These are phyloP conservation scores for Termitomyces heimii DNA, from an alignment of 768 basidiomycete species.

Conservation along the genomic window DNA sequence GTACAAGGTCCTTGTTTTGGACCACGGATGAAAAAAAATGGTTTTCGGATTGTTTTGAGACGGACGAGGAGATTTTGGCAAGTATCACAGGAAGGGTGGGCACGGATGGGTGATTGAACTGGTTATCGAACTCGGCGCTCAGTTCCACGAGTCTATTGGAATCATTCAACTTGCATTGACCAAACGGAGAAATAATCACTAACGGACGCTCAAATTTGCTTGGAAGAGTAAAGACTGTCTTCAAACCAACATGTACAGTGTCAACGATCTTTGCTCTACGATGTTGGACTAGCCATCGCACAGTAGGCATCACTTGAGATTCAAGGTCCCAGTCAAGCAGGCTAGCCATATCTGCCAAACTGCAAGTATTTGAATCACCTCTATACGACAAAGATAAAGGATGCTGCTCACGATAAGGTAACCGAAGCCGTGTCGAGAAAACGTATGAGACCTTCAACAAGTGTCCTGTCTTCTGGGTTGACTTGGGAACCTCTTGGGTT, in stretches of 20 bases:
- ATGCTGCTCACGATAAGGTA: conserved; percentile 61
- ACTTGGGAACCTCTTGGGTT: conserved; percentile 56
- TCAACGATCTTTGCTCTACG: conserved; percentile 88
- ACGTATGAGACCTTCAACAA: conserved; percentile 67
- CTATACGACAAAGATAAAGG: background rate
- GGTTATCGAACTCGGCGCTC: conserved; percentile 50
- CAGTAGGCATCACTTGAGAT: conserved; percentile 81
- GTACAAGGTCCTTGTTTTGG: conserved; percentile 57
- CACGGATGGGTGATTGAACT: conserved; percentile 56
- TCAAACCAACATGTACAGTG: conserved; percentile 69
- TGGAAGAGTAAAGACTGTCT: conserved; percentile 77
- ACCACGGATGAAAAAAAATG: conserved; percentile 83
- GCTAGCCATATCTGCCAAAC: conserved; percentile 74
- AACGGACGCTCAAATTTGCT: conserved; percentile 57
- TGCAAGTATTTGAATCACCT: conserved; percentile 19
- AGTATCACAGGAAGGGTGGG: conserved; percentile 71
- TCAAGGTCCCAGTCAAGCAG: conserved; percentile 81
- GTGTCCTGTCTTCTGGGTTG: conserved; percentile 55
- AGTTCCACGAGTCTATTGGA: conserved; percentile 45
- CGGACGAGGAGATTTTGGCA: conserved; percentile 64
- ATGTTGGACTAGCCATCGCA: conserved; percentile 88
- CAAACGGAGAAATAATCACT: conserved; percentile 22
- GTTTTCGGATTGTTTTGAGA: conserved; percentile 55
- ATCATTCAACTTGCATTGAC: background rate
- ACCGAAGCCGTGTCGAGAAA: conserved; percentile 73